These are phyloP conservation scores for Leishmania martiniquensis DNA, from an alignment of 208 protist genomes.

Conservation along the genomic window DNA sequence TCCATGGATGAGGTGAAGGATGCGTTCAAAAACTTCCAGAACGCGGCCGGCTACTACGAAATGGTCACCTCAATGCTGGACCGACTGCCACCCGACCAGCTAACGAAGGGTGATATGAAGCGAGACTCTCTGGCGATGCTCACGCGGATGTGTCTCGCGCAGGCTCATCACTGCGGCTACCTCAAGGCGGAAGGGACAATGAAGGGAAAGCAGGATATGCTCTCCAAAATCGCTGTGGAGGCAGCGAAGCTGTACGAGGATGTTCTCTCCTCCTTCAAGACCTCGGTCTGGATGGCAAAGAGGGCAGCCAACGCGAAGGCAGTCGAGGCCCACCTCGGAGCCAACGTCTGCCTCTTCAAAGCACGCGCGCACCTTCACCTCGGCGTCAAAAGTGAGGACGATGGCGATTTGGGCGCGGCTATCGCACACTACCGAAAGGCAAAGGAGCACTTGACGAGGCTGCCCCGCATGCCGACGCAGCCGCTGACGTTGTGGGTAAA, in stretches of 20 bases:
- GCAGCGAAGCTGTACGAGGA: slow-evolving; percentile 78
- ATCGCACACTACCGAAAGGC: slow-evolving; percentile 78
- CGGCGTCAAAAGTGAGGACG: slow-evolving; percentile 44
- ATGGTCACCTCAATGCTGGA: slow-evolving; percentile 59
- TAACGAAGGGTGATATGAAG: slow-evolving; percentile 66
- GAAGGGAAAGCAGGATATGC: slow-evolving; percentile 69
- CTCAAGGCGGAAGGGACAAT: slow-evolving; percentile 75
- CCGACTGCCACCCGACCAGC: slow-evolving; percentile 66
- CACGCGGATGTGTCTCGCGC: slow-evolving; percentile 50
- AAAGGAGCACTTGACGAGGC: slow-evolving; percentile 48
- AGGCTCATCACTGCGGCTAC: slow-evolving; percentile 86
- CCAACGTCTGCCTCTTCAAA: slow-evolving; percentile 54
- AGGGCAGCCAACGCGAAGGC: slow-evolving; percentile 44
- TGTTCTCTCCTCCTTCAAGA: slow-evolving; percentile 45
- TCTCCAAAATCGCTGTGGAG: slow-evolving; percentile 78
- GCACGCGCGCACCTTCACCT: slow-evolving; percentile 78
- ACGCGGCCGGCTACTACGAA: slow-evolving; percentile 83
- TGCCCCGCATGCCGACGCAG: slow-evolving; percentile 56
- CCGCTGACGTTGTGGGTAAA: slow-evolving; percentile 60
- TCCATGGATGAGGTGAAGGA: slow-evolving; percentile 61
- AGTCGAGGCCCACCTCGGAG: slow-evolving; percentile 47
- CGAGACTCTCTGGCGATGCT: slow-evolving; percentile 60
- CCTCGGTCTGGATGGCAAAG: slow-evolving; percentile 49
- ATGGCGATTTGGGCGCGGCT: slow-evolving; percentile 57
- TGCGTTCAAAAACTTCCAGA: slow-evolving; percentile 76